Conservation (phyloP, 177 flowering plant species). For the Vitis hybrid region DNA sequence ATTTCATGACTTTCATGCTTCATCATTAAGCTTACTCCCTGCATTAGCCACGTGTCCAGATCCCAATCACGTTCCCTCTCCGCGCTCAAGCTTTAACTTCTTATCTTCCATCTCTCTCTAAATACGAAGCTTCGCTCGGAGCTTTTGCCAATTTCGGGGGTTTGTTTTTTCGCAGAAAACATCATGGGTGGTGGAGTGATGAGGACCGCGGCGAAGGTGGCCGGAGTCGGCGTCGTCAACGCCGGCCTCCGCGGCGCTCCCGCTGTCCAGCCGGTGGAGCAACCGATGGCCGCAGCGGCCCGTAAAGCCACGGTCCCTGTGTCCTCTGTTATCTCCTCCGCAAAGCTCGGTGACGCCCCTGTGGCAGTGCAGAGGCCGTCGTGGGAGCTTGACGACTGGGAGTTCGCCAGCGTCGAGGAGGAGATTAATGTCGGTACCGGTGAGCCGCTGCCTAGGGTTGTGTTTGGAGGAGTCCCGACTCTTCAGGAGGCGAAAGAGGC, state of each 20-base stretch:
- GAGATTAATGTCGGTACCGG: constrained; percentile 12
- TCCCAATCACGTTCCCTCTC: no score
- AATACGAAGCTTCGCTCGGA: not conserved
- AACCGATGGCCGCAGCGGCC: constrained; percentile 19
- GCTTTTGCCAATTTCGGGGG: no score
- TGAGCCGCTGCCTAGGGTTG: constrained; percentile 47
- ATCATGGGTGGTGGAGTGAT: constrained; percentile 60
- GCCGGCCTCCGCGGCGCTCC: constrained; percentile 34
- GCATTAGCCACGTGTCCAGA: no score
- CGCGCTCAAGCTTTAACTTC: no score
- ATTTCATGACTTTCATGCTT: no score
- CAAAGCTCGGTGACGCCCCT: no score
- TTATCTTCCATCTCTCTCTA: not conserved
- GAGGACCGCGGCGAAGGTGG: constrained; percentile 60
- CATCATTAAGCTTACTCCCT: no score
- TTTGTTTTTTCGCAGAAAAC: not conserved
- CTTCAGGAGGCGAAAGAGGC: constrained; percentile 68
- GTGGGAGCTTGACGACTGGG: constrained; percentile 75
- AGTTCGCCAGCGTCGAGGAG: constrained; percentile 45
- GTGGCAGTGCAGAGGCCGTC: constrained; percentile 29
- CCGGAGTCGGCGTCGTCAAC: constrained; percentile 31
- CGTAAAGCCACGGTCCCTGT: not conserved
- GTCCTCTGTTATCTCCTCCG: constrained; percentile 1
- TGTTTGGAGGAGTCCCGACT: constrained; percentile 60
- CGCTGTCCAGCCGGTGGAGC: constrained; percentile 27